Conservation (phyloP, 192 early-diverging fungal species). For the Dissophora ornata region DNA sequence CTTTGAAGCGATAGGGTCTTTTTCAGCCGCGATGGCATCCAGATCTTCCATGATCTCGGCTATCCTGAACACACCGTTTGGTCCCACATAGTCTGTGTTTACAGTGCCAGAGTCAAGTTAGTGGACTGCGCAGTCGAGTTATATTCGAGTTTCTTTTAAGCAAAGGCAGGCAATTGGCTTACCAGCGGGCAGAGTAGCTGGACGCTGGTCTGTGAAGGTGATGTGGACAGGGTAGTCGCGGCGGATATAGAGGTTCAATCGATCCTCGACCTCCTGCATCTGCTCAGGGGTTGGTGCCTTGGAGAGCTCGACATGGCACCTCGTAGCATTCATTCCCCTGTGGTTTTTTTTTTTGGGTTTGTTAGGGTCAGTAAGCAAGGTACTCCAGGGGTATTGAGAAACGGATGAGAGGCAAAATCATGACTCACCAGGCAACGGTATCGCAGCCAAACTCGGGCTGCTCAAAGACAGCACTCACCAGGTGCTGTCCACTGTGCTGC, state of each 20-base stretch:
- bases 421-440: constrained; percentile 78
- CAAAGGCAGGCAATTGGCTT: too few relatives aligned
- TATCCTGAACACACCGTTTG: constrained; percentile 48
- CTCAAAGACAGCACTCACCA: constrained; percentile 75
- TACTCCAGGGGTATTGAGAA: too few relatives aligned
- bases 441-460: constrained; percentile 65
- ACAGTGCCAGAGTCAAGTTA: too few relatives aligned
- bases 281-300: constrained; percentile 59
- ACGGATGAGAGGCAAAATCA: not conserved
- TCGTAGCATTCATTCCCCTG: constrained; percentile 65
- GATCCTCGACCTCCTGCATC: constrained; percentile 61
- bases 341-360: too few relatives aligned
- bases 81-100: constrained; percentile 52
- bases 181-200: constrained; percentile 66
- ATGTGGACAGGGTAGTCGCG: constrained; percentile 61
- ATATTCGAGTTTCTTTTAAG: too few relatives aligned
- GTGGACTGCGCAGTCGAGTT: too few relatives aligned
- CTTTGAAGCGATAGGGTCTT: constrained; percentile 18
- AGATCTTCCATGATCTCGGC: constrained; percentile 51
- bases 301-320: constrained; percentile 70
- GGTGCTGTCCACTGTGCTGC: constrained; percentile 82
- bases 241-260: constrained; percentile 67
- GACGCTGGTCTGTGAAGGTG: constrained; percentile 57
- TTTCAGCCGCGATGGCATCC: constrained; percentile 39
- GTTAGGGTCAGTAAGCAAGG: too few relatives aligned